Evolutionary conservation across 169 alveolate species (phyloP).

Genomic region (Eimeria maxima): DNA sequence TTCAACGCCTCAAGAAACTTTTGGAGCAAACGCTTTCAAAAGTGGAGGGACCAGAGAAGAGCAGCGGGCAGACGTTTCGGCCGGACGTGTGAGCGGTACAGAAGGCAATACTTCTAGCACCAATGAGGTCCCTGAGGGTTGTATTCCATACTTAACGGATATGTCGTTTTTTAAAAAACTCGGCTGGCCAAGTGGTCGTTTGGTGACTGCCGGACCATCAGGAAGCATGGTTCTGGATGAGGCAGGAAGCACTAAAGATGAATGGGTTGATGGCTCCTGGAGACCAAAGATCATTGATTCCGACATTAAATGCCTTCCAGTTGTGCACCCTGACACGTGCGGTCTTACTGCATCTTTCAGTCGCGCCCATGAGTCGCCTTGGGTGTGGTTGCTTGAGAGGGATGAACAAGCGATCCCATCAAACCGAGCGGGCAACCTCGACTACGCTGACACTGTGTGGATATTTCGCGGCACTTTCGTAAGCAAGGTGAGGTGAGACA

Average conservation of each 20-base stretch:
- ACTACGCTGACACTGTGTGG: constrained; percentile 60
- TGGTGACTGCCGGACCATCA: constrained; percentile 17
- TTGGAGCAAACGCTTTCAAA: not conserved
- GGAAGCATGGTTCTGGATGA: not conserved
- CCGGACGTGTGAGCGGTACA: not conserved
- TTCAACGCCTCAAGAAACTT: not conserved
- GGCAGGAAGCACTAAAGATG: not conserved
- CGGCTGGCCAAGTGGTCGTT: constrained; percentile 73
- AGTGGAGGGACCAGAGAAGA: not conserved
- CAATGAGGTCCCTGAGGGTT: constrained; percentile 43
- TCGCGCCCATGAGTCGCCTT: constrained; percentile 35
- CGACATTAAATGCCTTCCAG: constrained; percentile 35
- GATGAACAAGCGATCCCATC: constrained; percentile 4
- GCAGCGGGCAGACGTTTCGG: not conserved
- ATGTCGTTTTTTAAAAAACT: constrained; percentile 1
- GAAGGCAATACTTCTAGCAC: not conserved
- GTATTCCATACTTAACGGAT: constrained; percentile 12
- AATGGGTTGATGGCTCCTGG: constrained; percentile 60
- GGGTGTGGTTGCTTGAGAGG: constrained; percentile 66
- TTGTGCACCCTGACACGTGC: constrained; percentile 61
- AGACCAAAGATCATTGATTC: constrained; percentile 31
- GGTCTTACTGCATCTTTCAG: constrained; percentile 61
- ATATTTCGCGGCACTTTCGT: constrained; percentile 62
- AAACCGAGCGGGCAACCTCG: not conserved
- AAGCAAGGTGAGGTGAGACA: constrained; percentile 32